Conservation (phyloP, 495 filamentous ascomycete species). For the Hypoxylon subgilvum region DNA sequence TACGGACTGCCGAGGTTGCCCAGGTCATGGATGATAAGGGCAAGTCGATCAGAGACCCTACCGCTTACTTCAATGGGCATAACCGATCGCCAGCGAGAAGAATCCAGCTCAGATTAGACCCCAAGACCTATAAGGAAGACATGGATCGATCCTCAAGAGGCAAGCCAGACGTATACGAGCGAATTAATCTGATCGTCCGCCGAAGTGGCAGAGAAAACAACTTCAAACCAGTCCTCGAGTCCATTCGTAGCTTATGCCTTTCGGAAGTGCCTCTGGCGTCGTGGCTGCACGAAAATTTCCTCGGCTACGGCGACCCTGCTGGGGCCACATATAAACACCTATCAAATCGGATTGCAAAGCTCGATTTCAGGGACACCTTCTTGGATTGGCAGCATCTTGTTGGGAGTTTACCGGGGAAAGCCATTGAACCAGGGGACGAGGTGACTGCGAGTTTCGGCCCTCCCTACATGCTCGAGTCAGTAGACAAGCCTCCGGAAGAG, state of each 20-base stretch:
- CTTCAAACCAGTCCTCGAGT: constrained; percentile 92
- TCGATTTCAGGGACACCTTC: constrained; percentile 95
- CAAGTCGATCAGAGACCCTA: constrained; percentile 67
- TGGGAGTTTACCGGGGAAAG: constrained; percentile 83
- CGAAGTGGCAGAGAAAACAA: constrained; percentile 92
- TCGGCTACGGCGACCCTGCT: constrained; percentile 92
- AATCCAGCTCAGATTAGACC: constrained; percentile 82
- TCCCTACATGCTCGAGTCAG: constrained; percentile 79
- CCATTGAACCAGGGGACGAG: constrained; percentile 74
- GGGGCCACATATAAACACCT: constrained; percentile 85
- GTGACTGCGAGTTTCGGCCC: constrained; percentile 77
- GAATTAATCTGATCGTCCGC: constrained; percentile 85
- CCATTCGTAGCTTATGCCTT: constrained; percentile 83
- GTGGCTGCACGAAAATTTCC: constrained; percentile 96
- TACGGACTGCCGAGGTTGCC: constrained; percentile 85
- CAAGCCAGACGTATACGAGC: constrained; percentile 79
- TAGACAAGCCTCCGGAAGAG: constrained; percentile 55
- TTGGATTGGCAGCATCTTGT: constrained; percentile 93
- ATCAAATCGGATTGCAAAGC: constrained; percentile 71
- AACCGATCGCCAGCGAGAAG: constrained; percentile 62
- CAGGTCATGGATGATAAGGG: constrained; percentile 91
- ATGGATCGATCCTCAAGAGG: constrained; percentile 66
- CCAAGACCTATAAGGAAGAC: constrained; percentile 79
- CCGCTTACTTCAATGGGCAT: constrained; percentile 51
- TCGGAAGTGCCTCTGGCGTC: constrained; percentile 84